Evolutionary conservation across 768 basidiomycete species (phyloP).

Genomic region (Leccinum subtestaceum): DNA sequence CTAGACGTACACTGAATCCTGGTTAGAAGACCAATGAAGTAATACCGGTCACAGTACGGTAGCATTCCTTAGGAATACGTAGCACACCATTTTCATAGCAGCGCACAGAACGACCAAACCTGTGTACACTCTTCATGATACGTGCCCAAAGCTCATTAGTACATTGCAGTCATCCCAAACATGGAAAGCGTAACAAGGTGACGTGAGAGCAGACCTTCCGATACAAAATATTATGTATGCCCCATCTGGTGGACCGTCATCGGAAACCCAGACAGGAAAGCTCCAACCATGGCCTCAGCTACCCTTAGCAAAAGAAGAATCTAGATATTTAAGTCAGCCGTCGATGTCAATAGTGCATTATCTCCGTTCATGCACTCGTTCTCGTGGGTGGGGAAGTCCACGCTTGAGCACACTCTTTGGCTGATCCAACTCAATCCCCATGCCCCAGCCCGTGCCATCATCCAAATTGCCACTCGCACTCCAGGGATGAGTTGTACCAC

Average conservation of each 20-base stretch:
- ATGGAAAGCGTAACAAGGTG: constrained; percentile 2
- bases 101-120: background rate
- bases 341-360: constrained; percentile 14
- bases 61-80: background rate
- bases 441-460: constrained; percentile 60
- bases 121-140: background rate
- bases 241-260: background rate
- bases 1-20: background rate
- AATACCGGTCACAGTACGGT: background rate
- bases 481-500: constrained; percentile 72
- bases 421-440: constrained; percentile 47
- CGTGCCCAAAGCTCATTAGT: background rate
- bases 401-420: constrained; percentile 13
- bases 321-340: constrained; percentile 11
- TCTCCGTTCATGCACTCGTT: constrained; percentile 4
- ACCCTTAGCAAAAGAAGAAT: background rate
- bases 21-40: background rate
- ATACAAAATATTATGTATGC: background rate
- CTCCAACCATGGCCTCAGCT: background rate
- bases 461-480: constrained; percentile 64
- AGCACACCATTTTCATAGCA: background rate
- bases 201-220: constrained; percentile 1
- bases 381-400: constrained; percentile 1
- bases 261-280: background rate
- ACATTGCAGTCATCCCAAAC: constrained; percentile 12